Evolutionary conservation across 176 grass and related monocot genomes (phyloP).

Genomic region (Oryza meyeriana): DNA sequence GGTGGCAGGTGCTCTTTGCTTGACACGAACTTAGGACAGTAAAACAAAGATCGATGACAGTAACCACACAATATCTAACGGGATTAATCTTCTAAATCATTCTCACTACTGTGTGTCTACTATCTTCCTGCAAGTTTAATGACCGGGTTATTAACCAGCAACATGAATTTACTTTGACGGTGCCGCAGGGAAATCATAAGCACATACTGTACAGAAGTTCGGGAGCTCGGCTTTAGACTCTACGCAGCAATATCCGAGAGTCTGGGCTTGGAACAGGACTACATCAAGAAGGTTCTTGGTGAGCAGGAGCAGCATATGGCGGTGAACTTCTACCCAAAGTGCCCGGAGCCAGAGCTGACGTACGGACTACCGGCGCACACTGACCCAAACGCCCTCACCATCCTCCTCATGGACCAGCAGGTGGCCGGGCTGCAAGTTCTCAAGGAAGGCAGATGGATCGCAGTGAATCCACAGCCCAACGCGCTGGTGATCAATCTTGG

Average conservation of each 20-base stretch:
- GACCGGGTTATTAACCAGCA: not conserved
- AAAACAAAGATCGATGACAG: not conserved
- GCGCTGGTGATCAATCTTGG: conserved; percentile 81
- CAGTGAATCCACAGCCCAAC: conserved; percentile 56
- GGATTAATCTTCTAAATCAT: not conserved
- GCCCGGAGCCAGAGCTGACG: conserved; percentile 80
- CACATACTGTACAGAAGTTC: conserved; percentile 53
- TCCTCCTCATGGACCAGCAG: conserved; percentile 74
- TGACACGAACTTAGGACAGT: not conserved
- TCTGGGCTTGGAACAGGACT: conserved; percentile 51
- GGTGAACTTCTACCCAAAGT: conserved; percentile 86
- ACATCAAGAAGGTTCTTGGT: conserved; percentile 48
- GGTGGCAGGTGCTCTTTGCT: not conserved
- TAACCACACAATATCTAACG: not conserved
- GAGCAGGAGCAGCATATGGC: conserved; percentile 92
- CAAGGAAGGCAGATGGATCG: conserved; percentile 67
- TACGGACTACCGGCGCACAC: conserved; percentile 80
- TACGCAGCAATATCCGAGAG: conserved; percentile 58
- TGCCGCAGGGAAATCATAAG: conserved; percentile 55
- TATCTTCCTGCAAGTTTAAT: not conserved
- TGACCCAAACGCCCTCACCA: conserved; percentile 83
- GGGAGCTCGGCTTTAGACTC: conserved; percentile 52
- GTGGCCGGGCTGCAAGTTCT: conserved; percentile 69
- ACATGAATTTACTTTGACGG: not conserved
- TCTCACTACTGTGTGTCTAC: too few relatives aligned